Evolutionary conservation across 106 monocot species (phyloP), one percentile per base, ranked within the genome.

Genomic region (Phalaenopsis aphrodite): DNA sequence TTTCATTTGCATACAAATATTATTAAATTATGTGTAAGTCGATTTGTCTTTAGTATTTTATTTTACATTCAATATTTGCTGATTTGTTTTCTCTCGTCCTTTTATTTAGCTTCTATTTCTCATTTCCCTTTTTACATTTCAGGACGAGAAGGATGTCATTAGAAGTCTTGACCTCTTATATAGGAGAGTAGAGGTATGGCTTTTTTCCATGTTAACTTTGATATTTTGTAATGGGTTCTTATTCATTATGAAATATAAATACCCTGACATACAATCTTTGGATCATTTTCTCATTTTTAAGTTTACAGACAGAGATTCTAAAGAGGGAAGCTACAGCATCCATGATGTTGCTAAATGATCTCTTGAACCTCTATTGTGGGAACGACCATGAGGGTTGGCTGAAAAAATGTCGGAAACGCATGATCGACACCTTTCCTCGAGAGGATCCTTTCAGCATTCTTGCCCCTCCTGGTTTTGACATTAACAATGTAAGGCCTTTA

Each of bases 121-220:
- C 55, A 23, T 15, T 57, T 39, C 9, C 12, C 8, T 75, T 75
- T 47, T 19, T 11, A 4, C 45, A 45, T 11, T 77, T 49, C 84
- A 98, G 98, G 98, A 94, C 5, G 98, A 98, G 73, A 94, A 84
- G 79, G 94, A 98, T 88, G 92, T 84, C 56, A 89, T 98, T 81
- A 91, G 92, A 81, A 93, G 92, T 79, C 85, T 98, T 75, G 98
- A 98, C 46, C 90, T 98, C 56, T 88, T 98, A 76, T 98, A 98
- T 72, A 86, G 98, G 80, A 89, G 98, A 79, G 66, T 94, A 83
- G 94, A 98, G 94, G 98, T 94, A 89, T 55, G 18, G 41, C 12
- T 14, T 55, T 52, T 77, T 47, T 18, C 36, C 23, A 41, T 37
- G n/a, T 38, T 15, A 71, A 71, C 39, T 71, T 52, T 39, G 71